Evolutionary conservation across 1,284 basidiomycete species (phyloP), one percentile per base, ranked within the genome.

Genomic region (Cutaneotrichosporon arboriforme): DNA sequence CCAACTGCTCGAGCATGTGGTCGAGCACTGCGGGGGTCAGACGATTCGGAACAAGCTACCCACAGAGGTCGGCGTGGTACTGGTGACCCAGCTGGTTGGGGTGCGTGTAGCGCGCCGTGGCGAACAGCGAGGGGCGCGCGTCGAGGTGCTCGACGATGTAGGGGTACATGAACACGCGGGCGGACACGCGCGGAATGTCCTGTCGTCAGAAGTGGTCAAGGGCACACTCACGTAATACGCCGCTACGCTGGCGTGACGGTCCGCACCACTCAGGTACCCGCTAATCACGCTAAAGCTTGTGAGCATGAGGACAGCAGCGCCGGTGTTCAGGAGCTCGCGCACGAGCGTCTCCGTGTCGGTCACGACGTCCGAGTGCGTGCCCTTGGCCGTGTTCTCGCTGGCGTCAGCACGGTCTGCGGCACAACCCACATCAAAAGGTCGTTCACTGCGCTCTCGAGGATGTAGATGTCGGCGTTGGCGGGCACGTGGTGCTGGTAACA

Each of bases 361-460:
- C 33, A 52, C 14, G 14, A 26, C 46, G 22, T 46, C 22, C 22
- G 8, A 15, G 15, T n/a, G 31, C n/a, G 7, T 9, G 21, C 46
- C 23, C n/a, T 33, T n/a, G 2, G 42, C 41, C 22, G 22, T 41
- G 10, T 15, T 31, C 17, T 44, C 20, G n/a, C 23, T 37, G 9
- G 2, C 4, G 22, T 44, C 18, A 15, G 33, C 14, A 4, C 4
- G 2, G 8, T 36, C 22, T 17, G n/a, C 13, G 21, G 7, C 18
- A 23, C 4, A 9, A 17, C 45, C 18, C 39, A 52, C 51, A 37
- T 34, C 10, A 42, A 18, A 3, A 46, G 3, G 43, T 54, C 52
- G 37, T 54, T 54, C 21, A 54, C 43, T 4, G 52, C 52, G 9
- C 20, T 15, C 47, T 54, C 52, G 37, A 45, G 18, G 17, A 54